These are phyloP conservation scores for Boeremia exigua DNA, from an alignment of 2,329 filamentous ascomycete species.

Conservation along the genomic window DNA sequence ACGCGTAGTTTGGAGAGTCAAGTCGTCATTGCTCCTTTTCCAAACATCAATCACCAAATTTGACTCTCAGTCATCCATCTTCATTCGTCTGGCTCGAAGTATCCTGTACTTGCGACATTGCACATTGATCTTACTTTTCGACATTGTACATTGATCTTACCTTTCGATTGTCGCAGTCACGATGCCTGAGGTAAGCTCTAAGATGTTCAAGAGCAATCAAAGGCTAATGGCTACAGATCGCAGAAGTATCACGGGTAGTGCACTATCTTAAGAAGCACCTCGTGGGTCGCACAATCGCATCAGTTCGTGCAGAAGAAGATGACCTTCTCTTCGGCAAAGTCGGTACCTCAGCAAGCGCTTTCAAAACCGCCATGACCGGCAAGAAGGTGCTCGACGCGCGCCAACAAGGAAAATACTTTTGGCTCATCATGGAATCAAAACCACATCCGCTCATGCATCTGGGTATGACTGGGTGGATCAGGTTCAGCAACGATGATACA, in stretches of 20 bases:
- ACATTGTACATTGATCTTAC: too few species aligned
- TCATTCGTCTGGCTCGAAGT: too few species aligned
- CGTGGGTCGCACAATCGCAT: slow-evolving; percentile 79
- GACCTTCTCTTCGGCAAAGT: slow-evolving; percentile 88
- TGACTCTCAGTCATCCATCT: too few species aligned
- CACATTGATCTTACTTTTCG: too few species aligned
- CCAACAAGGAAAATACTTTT: slow-evolving; percentile 97
- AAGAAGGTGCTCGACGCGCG: slow-evolving; percentile 75
- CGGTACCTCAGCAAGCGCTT: slow-evolving; percentile 76
- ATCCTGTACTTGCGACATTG: too few species aligned
- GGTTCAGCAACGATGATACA: slow-evolving; percentile 79
- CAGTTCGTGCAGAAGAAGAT: slow-evolving; percentile 77
- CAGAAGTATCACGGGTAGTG: slow-evolving; percentile 78
- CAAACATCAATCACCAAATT: background rate
- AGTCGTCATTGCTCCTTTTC: slow-evolving; percentile 9
- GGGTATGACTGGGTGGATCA: slow-evolving; percentile 79
- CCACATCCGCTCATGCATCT: slow-evolving; percentile 92
- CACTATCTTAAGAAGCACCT: slow-evolving; percentile 83
- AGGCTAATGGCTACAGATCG: slow-evolving; percentile 43
- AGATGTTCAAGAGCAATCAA: too few species aligned
- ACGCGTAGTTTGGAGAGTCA: slow-evolving; percentile 14
- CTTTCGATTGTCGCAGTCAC: background rate
- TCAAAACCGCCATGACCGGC: slow-evolving; percentile 75
- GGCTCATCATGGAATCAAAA: slow-evolving; percentile 76
- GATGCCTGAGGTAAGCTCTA: slow-evolving; percentile 45